phyloP scores from a whole-genome alignment of 2,329 filamentous ascomycete species.

The Fusarium concolor region DNA sequence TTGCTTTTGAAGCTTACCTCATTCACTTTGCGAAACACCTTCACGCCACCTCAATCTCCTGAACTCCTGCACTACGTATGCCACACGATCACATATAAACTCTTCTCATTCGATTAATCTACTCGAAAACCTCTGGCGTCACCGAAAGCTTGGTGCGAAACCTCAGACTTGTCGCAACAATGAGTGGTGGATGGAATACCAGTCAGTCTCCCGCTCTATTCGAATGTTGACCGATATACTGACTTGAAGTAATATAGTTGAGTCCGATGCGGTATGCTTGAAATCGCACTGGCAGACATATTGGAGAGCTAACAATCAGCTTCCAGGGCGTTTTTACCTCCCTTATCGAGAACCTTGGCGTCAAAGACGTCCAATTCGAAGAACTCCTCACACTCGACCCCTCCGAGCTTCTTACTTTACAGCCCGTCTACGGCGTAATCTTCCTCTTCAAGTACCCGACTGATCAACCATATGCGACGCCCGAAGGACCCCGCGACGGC shows the following conservation, averaged over 20 bases:
- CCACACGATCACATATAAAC: neutral
- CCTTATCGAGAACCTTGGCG: slow-evolving; percentile 89
- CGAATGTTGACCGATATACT: slow-evolving; percentile 1
- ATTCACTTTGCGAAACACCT: slow-evolving; percentile 2
- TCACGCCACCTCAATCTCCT: neutral
- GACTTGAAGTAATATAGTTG: slow-evolving; percentile 64
- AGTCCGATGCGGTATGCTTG: slow-evolving; percentile 94
- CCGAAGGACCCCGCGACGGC: slow-evolving; percentile 80
- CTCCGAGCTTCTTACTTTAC: slow-evolving; percentile 75
- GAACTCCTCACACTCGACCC: slow-evolving; percentile 92
- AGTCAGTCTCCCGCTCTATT: slow-evolving; percentile 61
- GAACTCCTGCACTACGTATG: neutral
- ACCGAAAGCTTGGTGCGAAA: neutral
- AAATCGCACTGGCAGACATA: neutral
- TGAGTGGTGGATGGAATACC: slow-evolving; percentile 94
- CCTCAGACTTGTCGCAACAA: slow-evolving; percentile 48
- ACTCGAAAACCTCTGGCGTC: neutral
- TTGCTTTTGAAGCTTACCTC: slow-evolving; percentile 27
- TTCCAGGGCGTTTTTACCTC: slow-evolving; percentile 92
- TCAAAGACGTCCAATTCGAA: slow-evolving; percentile 95
- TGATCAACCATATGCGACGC: slow-evolving; percentile 69
- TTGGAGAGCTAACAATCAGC: slow-evolving; percentile 5
- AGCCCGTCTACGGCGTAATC: slow-evolving; percentile 92
- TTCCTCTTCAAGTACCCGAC: slow-evolving; percentile 98
- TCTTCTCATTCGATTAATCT: neutral